Percentiles rank a stretch among this genome's conserved stretches.
Conservation (phyloP, 257 asterid genomes). For the Perilla frutescens region DNA sequence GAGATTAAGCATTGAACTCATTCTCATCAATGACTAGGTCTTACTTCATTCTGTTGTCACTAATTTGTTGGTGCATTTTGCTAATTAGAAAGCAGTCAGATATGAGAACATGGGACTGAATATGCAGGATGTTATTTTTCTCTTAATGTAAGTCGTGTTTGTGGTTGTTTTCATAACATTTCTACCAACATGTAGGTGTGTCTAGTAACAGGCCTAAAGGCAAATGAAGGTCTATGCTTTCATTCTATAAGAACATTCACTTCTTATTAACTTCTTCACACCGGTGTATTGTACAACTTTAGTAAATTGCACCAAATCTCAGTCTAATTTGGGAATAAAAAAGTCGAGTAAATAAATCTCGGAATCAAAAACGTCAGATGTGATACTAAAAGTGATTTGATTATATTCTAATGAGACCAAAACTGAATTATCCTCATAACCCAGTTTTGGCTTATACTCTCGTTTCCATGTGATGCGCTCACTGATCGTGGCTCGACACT, state of each 20-base stretch:
- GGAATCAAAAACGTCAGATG: too few relatives aligned
- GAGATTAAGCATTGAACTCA: constrained; percentile 59
- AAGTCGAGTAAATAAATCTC: too few relatives aligned
- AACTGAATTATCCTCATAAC: neutral
- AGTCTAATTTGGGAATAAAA: too few relatives aligned
- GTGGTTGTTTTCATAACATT: constrained; percentile 1
- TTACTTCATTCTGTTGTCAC: constrained; percentile 34
- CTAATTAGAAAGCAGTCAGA: constrained; percentile 83
- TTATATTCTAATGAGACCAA: too few relatives aligned
- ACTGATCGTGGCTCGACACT: neutral
- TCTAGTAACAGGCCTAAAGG: constrained; percentile 7
- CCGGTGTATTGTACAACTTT: neutral
- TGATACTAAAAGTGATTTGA: too few relatives aligned
- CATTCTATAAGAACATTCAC: neutral
- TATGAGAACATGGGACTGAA: constrained; percentile 82
- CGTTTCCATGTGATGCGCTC: neutral
- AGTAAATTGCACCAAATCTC: too few relatives aligned
- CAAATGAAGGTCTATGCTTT: neutral
- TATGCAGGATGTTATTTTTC: constrained; percentile 98
- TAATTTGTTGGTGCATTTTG: constrained; percentile 35
- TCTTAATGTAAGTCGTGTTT: constrained; percentile 60
- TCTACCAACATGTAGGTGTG: neutral
- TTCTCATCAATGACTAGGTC: constrained; percentile 94
- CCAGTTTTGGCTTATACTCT: constrained; percentile 11
- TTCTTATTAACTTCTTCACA: neutral